Evolutionary conservation across 2,329 filamentous ascomycete genomes (phyloP).

Genomic region (Diaporthe sp.): DNA sequence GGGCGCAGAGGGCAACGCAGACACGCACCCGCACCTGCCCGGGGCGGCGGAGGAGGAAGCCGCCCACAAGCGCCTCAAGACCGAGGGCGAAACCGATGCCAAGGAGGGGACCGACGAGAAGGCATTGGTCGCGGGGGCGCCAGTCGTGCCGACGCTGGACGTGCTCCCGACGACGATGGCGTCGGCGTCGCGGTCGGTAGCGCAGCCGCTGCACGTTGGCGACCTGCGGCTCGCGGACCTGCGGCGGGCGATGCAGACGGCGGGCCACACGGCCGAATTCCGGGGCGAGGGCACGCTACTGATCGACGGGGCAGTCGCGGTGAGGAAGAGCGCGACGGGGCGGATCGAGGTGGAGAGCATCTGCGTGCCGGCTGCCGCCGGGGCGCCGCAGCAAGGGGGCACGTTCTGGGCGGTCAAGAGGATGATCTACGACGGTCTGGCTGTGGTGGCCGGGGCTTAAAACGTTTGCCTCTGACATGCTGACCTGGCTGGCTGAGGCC

Average conservation of each 20-base stretch:
- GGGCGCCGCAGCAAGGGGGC: slow-evolving; percentile 64
- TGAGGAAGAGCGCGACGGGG: slow-evolving; percentile 89
- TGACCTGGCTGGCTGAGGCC: not conserved
- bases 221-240: slow-evolving; percentile 92
- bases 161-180: slow-evolving; percentile 72
- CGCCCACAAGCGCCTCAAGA: slow-evolving; percentile 66
- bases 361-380: slow-evolving; percentile 64
- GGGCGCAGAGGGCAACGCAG: slow-evolving; percentile 57
- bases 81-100: slow-evolving; percentile 49
- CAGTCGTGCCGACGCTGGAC: slow-evolving; percentile 65
- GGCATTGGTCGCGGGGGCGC: slow-evolving; percentile 41
- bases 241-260: slow-evolving; percentile 83
- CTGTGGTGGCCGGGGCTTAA: slow-evolving; percentile 85
- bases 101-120: slow-evolving; percentile 43
- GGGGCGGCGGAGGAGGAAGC: slow-evolving; percentile 62
- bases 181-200: slow-evolving; percentile 80
- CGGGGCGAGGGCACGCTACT: slow-evolving; percentile 92
- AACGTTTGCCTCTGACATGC: not conserved
- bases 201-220: slow-evolving; percentile 93
- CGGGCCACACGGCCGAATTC: slow-evolving; percentile 92
- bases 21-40: slow-evolving; percentile 45
- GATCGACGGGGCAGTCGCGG: slow-evolving; percentile 88
- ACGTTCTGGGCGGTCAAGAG: slow-evolving; percentile 90
- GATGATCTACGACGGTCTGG: slow-evolving; percentile 94
- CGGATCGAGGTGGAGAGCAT: slow-evolving; percentile 89